Evolutionary conservation across 345 rosid genomes (phyloP), one percentile per base, ranked within the genome.

Genomic region (Acer campestre): DNA sequence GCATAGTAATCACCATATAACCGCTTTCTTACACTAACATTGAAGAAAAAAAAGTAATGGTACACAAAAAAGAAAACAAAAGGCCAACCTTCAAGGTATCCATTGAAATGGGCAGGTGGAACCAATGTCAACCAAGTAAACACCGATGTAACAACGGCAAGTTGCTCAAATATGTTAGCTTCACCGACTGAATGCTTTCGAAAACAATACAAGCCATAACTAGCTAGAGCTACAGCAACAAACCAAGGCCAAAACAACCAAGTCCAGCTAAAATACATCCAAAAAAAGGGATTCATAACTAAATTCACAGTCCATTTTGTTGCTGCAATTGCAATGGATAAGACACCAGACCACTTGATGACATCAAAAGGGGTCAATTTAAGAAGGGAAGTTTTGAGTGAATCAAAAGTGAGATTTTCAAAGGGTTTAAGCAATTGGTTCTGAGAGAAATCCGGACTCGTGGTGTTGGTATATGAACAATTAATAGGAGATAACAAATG

Each of bases 191-290:
- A 86, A 81, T 92, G 87, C 87, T 83, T 91, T 44, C 86, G 83
- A 20, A 89, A 85, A 83, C 94, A 87, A 84, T 86, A 89, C 0
- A 88, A 22, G 10, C 97, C 98, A 42, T 89, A 90, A 74, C 79
- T 63, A 5, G 89, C 97, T 55, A 90, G 77, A 4, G 84, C 84
- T n/a, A 88, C 6, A 68, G 94, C 97, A 77, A 87, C 86, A 63
- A 80, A 80, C 98, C 96, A 93, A 20, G 98, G 99, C 99, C 98
- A 92, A 84, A 95, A 92, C 82, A 93, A 61, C 98, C 94, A 93
- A 62, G 88, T 87, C 97, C 97, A 90, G 94, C 94, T 92, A 76
- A 93, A 92, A 84, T 93, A 91, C 93, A 90, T 86, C 96, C 96
- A 93, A 81, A 93, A 92, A 82, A 93, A 93, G 2, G 98, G 98